These are phyloP conservation scores for Fistulina hepatica DNA, from an alignment of 1,284 basidiomycete genomes.

Conservation along the genomic window DNA sequence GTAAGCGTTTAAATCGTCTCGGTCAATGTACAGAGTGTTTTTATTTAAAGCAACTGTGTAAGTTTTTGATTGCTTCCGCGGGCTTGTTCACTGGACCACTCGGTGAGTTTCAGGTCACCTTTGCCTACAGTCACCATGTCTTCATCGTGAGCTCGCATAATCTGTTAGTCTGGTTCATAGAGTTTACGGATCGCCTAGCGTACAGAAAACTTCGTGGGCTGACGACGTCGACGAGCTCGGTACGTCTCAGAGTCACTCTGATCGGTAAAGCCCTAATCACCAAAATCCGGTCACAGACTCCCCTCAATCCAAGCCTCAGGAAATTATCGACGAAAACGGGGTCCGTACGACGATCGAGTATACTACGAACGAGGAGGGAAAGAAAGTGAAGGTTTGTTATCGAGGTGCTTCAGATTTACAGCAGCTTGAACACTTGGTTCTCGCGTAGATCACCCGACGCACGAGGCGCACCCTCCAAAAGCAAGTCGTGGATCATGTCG, in stretches of 20 bases:
- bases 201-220: constrained; percentile 68
- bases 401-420: neutral
- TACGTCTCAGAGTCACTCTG: constrained; percentile 21
- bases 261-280: neutral
- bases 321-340: constrained; percentile 81
- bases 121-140: too few relatives aligned
- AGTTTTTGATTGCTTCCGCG: too few relatives aligned
- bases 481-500: constrained; percentile 85
- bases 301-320: constrained; percentile 23
- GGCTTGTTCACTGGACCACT: too few relatives aligned
- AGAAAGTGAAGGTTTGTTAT: constrained; percentile 77
- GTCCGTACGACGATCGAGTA: constrained; percentile 82
- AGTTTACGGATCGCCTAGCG: constrained; percentile 21
- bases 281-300: neutral
- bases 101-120: too few relatives aligned
- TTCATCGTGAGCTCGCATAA: too few relatives aligned
- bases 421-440: neutral
- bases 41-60: too few relatives aligned
- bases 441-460: constrained; percentile 68
- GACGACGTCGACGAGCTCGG: constrained; percentile 74
- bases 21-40: too few relatives aligned
- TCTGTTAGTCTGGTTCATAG: too few relatives aligned
- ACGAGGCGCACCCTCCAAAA: constrained; percentile 86
- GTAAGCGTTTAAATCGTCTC: too few relatives aligned
- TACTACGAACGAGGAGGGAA: constrained; percentile 82